Evolutionary conservation across 768 basidiomycete species (phyloP), one percentile per base, ranked within the genome.

Genomic region (Trametes elegans): DNA sequence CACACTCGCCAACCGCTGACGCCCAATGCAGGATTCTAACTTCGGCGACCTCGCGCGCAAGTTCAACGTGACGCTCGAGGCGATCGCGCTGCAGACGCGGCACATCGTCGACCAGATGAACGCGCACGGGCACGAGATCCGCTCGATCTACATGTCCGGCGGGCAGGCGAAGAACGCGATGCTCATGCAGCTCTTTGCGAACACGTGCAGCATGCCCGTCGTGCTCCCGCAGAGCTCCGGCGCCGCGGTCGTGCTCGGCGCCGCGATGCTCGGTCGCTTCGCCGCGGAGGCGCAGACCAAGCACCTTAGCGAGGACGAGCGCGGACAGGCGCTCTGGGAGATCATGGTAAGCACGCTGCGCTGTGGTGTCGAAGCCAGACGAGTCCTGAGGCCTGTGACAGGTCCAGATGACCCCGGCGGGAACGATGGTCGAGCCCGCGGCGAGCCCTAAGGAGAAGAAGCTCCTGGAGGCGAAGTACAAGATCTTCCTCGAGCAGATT

Each of bases 31-130:
- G 85, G 90, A 93, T 66, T 75, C 79, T 59, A 79, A 81, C 31
- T 74, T 97, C 31, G 67, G 75, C 46, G 94, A 97, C 70, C 85
- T 99, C 50, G 91, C 95, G 10, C 82, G 84, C 57, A 92, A 90
- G 67, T 98, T 96, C 74, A 85, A 93, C 64, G 82, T 93, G 51
- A 88, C 94, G 0, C 83, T 98, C 41, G 91, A 97, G 73, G 84
- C 93, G 18, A 95, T 99, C 69, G 90, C 93, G 14, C 82, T 97
- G 21, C 95, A 98, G 70, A 97, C 93, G 27, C 80, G 90, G 10
- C 94, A 97, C 70, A 98, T 99, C 70, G 76, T 98, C 55, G 90
- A 94, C 64, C 81, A 83, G 57, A 87, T 98, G 78, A 96, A 98
- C 72, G 68, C 67, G n/a, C 80, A 84, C 23, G 96, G 95, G 0